Conservation (phyloP, 805 yeast species). For the Yarrowia sp. region DNA sequence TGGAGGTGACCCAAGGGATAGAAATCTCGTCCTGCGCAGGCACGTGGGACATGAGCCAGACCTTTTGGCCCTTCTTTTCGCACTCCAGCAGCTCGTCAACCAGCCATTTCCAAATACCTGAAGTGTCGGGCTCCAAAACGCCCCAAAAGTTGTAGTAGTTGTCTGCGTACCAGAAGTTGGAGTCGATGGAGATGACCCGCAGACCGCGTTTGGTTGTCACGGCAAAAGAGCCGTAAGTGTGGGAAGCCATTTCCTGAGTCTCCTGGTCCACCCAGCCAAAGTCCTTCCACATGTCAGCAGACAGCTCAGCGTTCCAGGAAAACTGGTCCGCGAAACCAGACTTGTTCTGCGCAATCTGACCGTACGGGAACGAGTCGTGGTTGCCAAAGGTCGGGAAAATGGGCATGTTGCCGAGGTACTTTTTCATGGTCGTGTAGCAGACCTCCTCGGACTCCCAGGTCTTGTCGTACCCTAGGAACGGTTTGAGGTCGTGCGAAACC, state of each 20-base stretch:
- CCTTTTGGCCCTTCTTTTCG: neutral
- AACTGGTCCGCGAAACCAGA: neutral
- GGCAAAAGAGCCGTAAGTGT: neutral
- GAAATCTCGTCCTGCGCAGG: neutral
- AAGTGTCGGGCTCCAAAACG: neutral
- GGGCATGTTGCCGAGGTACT: conserved; percentile 2
- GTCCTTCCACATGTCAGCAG: conserved; percentile 3
- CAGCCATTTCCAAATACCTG: neutral
- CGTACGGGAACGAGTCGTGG: conserved; percentile 7
- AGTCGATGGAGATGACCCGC: conserved; percentile 2
- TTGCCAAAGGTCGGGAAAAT: neutral
- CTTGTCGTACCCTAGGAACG: neutral
- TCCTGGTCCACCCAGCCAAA: neutral
- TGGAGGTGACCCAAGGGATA: neutral
- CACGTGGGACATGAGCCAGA: conserved; percentile 1
- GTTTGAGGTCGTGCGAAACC: neutral
- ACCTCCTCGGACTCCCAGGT: neutral
- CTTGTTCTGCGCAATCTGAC: neutral
- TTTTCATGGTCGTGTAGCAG: neutral
- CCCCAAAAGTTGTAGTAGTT: conserved; percentile 6
- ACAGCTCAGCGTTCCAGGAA: neutral
- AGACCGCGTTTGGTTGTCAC: neutral
- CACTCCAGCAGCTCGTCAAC: conserved; percentile 2
- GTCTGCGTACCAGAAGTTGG: neutral
- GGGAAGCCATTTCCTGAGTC: neutral